These are phyloP conservation scores for Termitomyces bulborhizus DNA, from an alignment of 768 basidiomycete species.

Conservation along the genomic window DNA sequence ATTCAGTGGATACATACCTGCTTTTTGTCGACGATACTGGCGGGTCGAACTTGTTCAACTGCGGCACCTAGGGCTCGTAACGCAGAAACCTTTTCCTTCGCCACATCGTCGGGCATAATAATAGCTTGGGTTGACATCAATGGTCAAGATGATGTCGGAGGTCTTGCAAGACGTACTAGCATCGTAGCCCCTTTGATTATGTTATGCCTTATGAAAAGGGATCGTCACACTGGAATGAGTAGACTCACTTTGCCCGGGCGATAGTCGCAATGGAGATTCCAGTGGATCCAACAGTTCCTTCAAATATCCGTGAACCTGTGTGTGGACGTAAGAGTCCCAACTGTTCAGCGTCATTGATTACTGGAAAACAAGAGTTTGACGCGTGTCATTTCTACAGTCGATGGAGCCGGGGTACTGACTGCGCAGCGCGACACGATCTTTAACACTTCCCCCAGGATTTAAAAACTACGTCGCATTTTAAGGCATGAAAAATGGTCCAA, in stretches of 20 bases:
- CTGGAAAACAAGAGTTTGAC: constrained; percentile 31
- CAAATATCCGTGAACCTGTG: constrained; percentile 90
- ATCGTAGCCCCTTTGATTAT: constrained; percentile 68
- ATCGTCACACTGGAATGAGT: not conserved
- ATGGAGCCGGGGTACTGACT: constrained; percentile 41
- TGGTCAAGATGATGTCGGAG: not conserved
- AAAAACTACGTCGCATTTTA: constrained; percentile 53
- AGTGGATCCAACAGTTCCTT: constrained; percentile 94
- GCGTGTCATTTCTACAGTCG: not conserved
- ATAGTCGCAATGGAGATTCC: constrained; percentile 97
- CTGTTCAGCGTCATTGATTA: constrained; percentile 91
- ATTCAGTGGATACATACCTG: constrained; percentile 46
- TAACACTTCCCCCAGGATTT: constrained; percentile 97
- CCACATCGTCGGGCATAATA: constrained; percentile 86
- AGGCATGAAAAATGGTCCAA: not conserved
- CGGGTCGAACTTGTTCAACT: constrained; percentile 88
- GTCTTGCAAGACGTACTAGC: constrained; percentile 47
- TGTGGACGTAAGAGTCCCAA: constrained; percentile 77
- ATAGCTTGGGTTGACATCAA: constrained; percentile 47
- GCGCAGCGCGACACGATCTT: constrained; percentile 92
- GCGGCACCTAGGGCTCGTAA: constrained; percentile 78
- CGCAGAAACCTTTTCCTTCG: constrained; percentile 86
- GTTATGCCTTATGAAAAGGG: not conserved
- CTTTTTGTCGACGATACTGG: constrained; percentile 95
- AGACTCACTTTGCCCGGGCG: constrained; percentile 69